A percentile compares a stretch with the other conserved stretches of the same genome.
Conservation (phyloP, 2,329 filamentous ascomycete species). For the Sclerotinia sclerotiorum region DNA sequence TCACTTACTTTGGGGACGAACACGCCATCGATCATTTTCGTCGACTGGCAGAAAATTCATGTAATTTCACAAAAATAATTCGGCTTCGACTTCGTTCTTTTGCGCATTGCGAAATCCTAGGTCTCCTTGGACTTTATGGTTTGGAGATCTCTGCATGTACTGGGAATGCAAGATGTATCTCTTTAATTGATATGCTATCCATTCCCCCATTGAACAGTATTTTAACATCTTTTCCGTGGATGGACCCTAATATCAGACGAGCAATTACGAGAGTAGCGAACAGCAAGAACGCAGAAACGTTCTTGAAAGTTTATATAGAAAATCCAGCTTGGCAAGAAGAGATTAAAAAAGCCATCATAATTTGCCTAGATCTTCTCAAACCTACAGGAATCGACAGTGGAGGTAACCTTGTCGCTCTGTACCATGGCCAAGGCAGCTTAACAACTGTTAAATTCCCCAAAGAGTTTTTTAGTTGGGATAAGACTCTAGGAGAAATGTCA, state of each 20-base stretch:
- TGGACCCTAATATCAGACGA: background rate
- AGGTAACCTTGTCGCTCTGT: background rate
- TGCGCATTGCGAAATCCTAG: background rate
- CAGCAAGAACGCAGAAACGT: background rate
- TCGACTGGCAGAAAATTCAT: background rate
- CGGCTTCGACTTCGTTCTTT: too few species aligned
- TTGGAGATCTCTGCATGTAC: slow-evolving; percentile 9
- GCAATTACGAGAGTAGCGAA: background rate
- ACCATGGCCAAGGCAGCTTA: too few species aligned
- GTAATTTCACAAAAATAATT: too few species aligned
- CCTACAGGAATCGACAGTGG: background rate
- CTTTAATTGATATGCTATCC: background rate
- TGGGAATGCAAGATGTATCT: background rate
- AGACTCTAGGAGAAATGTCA: background rate
- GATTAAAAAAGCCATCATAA: background rate
- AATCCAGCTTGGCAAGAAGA: background rate
- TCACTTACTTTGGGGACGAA: too few species aligned
- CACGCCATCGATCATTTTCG: too few species aligned
- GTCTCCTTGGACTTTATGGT: slow-evolving; percentile 1
- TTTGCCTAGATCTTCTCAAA: background rate
- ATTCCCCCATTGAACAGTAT: background rate
- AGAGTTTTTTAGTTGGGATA: background rate
- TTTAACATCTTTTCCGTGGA: background rate
- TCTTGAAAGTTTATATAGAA: background rate
- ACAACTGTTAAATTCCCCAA: background rate